A percentile compares a stretch with the other conserved stretches of the same genome.
Evolutionary conservation across 129 eudicot genomes (phyloP).

Genomic region (Glebionis coronaria): DNA sequence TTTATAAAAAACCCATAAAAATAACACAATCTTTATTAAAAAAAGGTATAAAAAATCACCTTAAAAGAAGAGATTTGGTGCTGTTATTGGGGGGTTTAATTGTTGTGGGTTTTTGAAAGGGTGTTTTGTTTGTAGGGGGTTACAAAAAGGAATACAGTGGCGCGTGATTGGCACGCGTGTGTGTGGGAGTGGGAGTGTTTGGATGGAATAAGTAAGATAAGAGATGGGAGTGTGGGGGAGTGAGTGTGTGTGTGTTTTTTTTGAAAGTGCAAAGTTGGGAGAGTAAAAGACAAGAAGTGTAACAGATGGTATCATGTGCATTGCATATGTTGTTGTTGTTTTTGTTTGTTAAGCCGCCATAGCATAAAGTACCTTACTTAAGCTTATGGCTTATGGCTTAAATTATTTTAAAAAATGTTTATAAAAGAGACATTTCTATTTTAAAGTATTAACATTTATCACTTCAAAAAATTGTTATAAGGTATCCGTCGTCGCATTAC

Average conservation of each 20-base stretch:
- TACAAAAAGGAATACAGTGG: constrained; percentile 2
- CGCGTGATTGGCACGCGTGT: constrained; percentile 24
- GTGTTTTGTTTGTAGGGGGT: constrained; percentile 19
- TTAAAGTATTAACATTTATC: too few relatives aligned
- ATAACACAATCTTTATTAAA: constrained; percentile 4
- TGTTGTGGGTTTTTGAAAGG: constrained; percentile 2
- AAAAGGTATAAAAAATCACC: background rate
- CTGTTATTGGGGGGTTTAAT: background rate
- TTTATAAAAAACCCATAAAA: too few relatives aligned
- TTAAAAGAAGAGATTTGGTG: too few relatives aligned
- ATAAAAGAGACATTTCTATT: too few relatives aligned
- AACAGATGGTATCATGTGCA: constrained; percentile 28
- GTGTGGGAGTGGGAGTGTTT: constrained; percentile 12
- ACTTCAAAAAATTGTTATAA: too few relatives aligned
- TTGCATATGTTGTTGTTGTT: constrained; percentile 12
- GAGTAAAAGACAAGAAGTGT: constrained; percentile 25
- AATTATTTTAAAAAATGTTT: too few relatives aligned
- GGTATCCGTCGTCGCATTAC: too few relatives aligned
- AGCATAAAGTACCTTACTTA: too few relatives aligned
- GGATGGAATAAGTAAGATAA: constrained; percentile 9
- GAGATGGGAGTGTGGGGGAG: constrained; percentile 12
- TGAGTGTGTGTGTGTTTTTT: constrained; percentile 14
- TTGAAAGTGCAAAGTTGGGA: constrained; percentile 1
- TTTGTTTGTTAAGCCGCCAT: too few relatives aligned
- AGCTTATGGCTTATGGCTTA: too few relatives aligned